Percentiles rank a stretch among this genome's conserved stretches.
phyloP scores from a whole-genome alignment of 1,139 yeast genomes.

The Debaryomyces psychrophilus region DNA sequence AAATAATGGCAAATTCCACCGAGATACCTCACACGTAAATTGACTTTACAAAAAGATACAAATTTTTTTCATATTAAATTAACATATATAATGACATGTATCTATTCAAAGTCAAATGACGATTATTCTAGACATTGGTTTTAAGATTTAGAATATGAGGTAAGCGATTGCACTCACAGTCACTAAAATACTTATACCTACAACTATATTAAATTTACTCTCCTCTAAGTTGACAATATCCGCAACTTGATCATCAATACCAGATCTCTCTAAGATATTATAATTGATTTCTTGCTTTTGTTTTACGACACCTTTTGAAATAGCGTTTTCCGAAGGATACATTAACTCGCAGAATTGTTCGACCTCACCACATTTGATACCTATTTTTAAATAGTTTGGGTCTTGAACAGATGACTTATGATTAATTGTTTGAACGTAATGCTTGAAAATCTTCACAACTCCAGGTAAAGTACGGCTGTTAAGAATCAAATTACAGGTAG shows the following conservation, averaged over 20 bases:
- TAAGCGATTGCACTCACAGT: background rate
- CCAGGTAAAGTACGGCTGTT: conserved; percentile 74
- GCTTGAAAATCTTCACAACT: conserved; percentile 73
- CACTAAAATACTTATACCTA: conserved; percentile 12
- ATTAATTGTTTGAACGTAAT: conserved; percentile 76
- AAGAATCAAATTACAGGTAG: conserved; percentile 77
- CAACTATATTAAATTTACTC: conserved; percentile 26
- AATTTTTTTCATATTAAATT: background rate
- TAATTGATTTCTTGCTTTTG: conserved; percentile 25
- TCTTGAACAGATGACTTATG: conserved; percentile 77
- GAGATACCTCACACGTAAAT: background rate
- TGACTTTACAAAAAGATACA: background rate
- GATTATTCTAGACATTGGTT: background rate
- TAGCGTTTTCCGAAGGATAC: conserved; percentile 51
- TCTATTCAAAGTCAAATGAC: background rate
- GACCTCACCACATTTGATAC: conserved; percentile 82
- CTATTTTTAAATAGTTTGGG: conserved; percentile 84
- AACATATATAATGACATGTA: conserved; percentile 1
- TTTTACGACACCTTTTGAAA: conserved; percentile 35
- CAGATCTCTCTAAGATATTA: conserved; percentile 30
- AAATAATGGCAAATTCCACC: background rate
- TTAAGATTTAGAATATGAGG: background rate
- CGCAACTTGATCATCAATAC: conserved; percentile 36
- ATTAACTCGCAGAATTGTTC: conserved; percentile 81
- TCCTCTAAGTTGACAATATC: conserved; percentile 31